A percentile compares a stretch with the other conserved stretches of the same genome.
phyloP scores from a whole-genome alignment of 2,329 filamentous ascomycete genomes.

The Alternaria burnsii region DNA sequence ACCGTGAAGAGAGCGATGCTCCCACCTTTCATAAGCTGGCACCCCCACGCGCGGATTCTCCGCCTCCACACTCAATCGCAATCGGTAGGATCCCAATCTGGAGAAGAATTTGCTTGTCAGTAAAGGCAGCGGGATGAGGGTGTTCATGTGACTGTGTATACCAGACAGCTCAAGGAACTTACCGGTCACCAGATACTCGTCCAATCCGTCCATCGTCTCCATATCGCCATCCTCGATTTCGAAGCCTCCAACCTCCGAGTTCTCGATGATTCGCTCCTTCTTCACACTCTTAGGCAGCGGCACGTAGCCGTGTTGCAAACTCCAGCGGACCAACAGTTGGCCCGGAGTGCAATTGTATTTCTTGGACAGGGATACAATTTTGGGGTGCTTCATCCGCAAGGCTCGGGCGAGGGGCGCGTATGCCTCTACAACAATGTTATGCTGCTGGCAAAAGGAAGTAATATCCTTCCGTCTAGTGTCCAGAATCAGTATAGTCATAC shows the following conservation, averaged over 20 bases:
- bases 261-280: slow-evolving; percentile 69
- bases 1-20: not conserved
- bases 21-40: slow-evolving; percentile 18
- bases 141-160: not conserved
- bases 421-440: slow-evolving; percentile 77
- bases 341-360: slow-evolving; percentile 76
- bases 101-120: slow-evolving; percentile 23
- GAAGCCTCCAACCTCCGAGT: slow-evolving; percentile 68
- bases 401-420: slow-evolving; percentile 81
- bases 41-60: slow-evolving; percentile 30
- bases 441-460: slow-evolving; percentile 68
- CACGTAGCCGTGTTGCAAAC: slow-evolving; percentile 76
- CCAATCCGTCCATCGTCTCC: slow-evolving; percentile 68
- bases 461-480: slow-evolving; percentile 71
- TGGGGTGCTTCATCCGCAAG: slow-evolving; percentile 73
- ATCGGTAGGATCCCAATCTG: slow-evolving; percentile 60
- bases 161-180: slow-evolving; percentile 15
- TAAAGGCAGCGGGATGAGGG: slow-evolving; percentile 11
- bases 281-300: slow-evolving; percentile 77
- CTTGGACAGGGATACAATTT: slow-evolving; percentile 67
- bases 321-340: slow-evolving; percentile 81
- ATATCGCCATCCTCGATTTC: slow-evolving; percentile 71
- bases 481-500: slow-evolving; percentile 56
- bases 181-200: slow-evolving; percentile 75
- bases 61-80: slow-evolving; percentile 35